A percentile compares a stretch with the other conserved stretches of the same genome.
Conservation (phyloP, 2,329 filamentous ascomycete genomes). For the Paraconiothyrium brasiliense region DNA sequence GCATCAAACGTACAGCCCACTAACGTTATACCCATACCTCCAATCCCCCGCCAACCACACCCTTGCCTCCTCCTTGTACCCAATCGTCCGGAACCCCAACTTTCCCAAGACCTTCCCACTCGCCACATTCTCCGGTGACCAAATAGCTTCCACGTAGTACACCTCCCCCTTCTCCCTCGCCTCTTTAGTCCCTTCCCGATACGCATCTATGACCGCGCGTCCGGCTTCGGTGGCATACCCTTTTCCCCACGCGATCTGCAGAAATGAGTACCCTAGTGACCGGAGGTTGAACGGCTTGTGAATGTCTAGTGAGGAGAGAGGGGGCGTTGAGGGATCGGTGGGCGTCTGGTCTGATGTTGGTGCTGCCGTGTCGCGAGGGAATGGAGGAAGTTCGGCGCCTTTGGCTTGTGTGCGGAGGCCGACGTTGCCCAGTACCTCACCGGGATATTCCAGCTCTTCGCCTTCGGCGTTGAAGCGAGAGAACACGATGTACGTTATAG, state of each 20-base stretch:
- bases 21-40: constrained; percentile 36
- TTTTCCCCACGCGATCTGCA: constrained; percentile 30
- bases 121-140: constrained; percentile 31
- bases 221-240: constrained; percentile 42
- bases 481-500: constrained; percentile 29
- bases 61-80: constrained; percentile 30
- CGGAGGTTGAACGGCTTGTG: constrained; percentile 23
- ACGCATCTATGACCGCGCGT: constrained; percentile 28
- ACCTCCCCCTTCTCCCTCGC: constrained; percentile 15
- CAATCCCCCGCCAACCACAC: constrained; percentile 38
- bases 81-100: constrained; percentile 35
- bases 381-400: constrained; percentile 19
- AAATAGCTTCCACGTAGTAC: constrained; percentile 37
- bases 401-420: constrained; percentile 21
- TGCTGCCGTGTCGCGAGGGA: constrained; percentile 12
- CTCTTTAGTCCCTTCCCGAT: constrained; percentile 16
- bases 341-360: not conserved
- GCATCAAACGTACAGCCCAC: constrained; percentile 28
- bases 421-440: constrained; percentile 26
- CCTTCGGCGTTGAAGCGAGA: constrained; percentile 2
- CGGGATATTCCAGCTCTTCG: constrained; percentile 4
- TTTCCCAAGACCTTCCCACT: constrained; percentile 37
- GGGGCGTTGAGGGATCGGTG: not conserved
- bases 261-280: constrained; percentile 36
- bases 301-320: not conserved